Base-by-base conservation (phyloP, 345 rosid species). In the Acer negundo region DNA sequence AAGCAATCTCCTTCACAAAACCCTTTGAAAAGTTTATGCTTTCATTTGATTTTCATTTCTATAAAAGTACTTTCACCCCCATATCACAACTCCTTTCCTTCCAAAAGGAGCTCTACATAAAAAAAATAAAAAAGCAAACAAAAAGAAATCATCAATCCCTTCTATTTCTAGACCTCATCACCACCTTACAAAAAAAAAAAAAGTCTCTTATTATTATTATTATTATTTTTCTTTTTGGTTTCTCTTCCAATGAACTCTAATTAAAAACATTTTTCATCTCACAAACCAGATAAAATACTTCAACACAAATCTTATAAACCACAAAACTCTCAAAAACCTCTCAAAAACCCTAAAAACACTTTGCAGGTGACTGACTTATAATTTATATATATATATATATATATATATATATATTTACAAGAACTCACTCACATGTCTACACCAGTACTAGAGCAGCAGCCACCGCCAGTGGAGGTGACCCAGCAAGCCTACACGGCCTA, bases 401-500 rank as follows among this genome's bases (percentile, higher is more conserved):
- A n/a, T 47, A 22, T 16, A 49, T 44, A 26, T 19, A 2, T 31
- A 6, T 24, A 31, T 23, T n/a, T 56, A 5, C 38, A 58, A n/a
- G 62, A 24, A 62, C 35, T 35, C 13, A 73, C 71, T 55, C 58
- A 58, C 26, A 82, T 88, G 87, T 85, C 91, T 35, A 64, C 82
- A 1, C 89, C 90, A 55, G 53, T 80, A 40, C 66, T 79, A 10
- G 88, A 84, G 73, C 86, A 83, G 9, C 90, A 78, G 38, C 80
- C 86, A 62, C 87, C 85, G 4, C 76, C 88, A 4, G 2, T 42
- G 58, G 81, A 64, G 63, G 77, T 58, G 75, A 78, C 62, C 68
- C 83, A 84, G 42, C 85, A 86, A 78, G 82, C 75, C 67, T 81
- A 79, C 89, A 73, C 87, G 3, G 23, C 78, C 64, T 78, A 63